Evolutionary conservation across 2,329 filamentous ascomycete genomes (phyloP).

Genomic region (Neonectria coccinea): DNA sequence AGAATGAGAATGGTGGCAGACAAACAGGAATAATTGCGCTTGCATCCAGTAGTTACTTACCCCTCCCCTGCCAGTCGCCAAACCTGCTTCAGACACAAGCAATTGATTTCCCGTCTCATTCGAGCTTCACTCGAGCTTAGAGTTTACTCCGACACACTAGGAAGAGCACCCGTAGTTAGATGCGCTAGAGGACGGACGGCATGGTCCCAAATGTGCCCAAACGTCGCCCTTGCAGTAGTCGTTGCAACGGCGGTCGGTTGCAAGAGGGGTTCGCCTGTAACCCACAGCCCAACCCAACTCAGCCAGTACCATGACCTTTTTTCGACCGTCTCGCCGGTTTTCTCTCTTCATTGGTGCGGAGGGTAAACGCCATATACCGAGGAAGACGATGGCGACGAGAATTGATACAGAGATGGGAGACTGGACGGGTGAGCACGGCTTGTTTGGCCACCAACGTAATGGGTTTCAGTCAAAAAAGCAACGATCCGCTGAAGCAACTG

Average conservation of each 20-base stretch:
- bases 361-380: not conserved
- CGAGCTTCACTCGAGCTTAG: conserved; percentile 32
- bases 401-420: not conserved
- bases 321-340: conserved; percentile 6
- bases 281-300: conserved; percentile 17
- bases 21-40: no score
- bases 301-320: conserved; percentile 6
- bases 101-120: conserved; percentile 19
- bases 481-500: not conserved
- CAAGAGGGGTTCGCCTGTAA: conserved; percentile 34
- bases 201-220: conserved; percentile 36
- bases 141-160: conserved; percentile 34
- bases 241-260: conserved; percentile 34
- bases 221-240: conserved; percentile 39
- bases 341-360: not conserved
- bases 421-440: not conserved
- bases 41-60: no score
- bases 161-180: conserved; percentile 19
- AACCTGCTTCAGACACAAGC: conserved; percentile 4
- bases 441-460: not conserved
- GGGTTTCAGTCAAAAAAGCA: conserved; percentile 1
- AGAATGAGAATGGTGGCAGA: not conserved
- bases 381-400: conserved; percentile 3
- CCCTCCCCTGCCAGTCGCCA: not conserved
- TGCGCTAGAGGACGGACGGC: conserved; percentile 34